A percentile compares a stretch with the other conserved stretches of the same genome.
phyloP scores from a whole-genome alignment of 2,329 filamentous ascomycete genomes.

The Didymosphaeria variabile region DNA sequence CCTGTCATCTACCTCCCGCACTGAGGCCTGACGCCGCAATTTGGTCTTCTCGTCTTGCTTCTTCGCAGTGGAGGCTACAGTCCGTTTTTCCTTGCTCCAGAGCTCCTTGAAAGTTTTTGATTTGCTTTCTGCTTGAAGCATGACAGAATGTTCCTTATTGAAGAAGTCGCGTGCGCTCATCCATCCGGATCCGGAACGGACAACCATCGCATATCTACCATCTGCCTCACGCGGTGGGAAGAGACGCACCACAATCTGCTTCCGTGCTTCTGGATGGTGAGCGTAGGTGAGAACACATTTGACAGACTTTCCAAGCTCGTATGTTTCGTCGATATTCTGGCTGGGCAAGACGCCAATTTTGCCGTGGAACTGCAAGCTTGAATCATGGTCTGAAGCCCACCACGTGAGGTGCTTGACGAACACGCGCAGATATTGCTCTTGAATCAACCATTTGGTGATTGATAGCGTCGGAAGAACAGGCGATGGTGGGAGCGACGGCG shows the following conservation, averaged over 20 bases:
- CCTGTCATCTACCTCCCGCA: conserved; percentile 16
- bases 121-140: conserved; percentile 15
- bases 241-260: conserved; percentile 36
- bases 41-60: neutral
- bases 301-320: conserved; percentile 38
- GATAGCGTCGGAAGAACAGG: conserved; percentile 23
- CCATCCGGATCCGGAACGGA: conserved; percentile 43
- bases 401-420: conserved; percentile 34
- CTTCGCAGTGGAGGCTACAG: neutral
- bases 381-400: conserved; percentile 42
- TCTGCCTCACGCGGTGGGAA: conserved; percentile 29
- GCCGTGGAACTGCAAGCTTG: conserved; percentile 40
- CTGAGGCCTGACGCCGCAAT: conserved; percentile 5
- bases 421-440: conserved; percentile 29
- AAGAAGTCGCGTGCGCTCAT: conserved; percentile 41
- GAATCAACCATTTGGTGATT: conserved; percentile 26
- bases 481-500: conserved; percentile 14
- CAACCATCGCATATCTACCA: conserved; percentile 34
- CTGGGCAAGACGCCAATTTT: conserved; percentile 32
- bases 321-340: conserved; percentile 13
- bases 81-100: conserved; percentile 2
- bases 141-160: conserved; percentile 34
- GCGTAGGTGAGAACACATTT: conserved; percentile 35
- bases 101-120: neutral
- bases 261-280: conserved; percentile 26